Evolutionary conservation across 2,329 filamentous ascomycete species (phyloP).

Genomic region (Verticillium nonalfalfae): DNA sequence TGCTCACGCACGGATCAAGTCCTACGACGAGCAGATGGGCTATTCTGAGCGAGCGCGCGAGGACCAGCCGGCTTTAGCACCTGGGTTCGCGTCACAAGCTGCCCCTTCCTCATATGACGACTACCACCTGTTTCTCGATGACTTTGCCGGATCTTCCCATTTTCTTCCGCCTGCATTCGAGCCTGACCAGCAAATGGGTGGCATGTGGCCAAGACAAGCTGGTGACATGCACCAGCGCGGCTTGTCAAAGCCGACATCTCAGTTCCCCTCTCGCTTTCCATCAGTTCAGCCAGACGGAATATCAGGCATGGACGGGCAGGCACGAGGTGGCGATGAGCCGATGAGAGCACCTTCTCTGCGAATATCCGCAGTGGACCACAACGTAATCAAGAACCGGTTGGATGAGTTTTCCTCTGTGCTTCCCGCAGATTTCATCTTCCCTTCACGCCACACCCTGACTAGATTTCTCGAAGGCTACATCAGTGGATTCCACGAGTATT

Average conservation of each 20-base stretch:
- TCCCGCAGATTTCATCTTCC: conserved; percentile 58
- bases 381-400: conserved; percentile 49
- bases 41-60: conserved; percentile 44
- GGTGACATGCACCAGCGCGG: conserved; percentile 30
- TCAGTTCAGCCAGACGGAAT: conserved; percentile 48
- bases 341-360: conserved; percentile 31
- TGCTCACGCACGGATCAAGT: conserved; percentile 37
- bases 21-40: conserved; percentile 40
- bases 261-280: conserved; percentile 48
- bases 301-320: conserved; percentile 29
- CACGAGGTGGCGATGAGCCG: conserved; percentile 33
- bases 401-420: conserved; percentile 56
- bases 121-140: conserved; percentile 54
- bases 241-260: conserved; percentile 41
- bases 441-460: conserved; percentile 62
- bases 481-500: conserved; percentile 54
- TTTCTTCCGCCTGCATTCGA: conserved; percentile 50
- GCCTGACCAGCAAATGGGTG: conserved; percentile 42
- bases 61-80: conserved; percentile 33
- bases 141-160: conserved; percentile 47
- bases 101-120: conserved; percentile 41
- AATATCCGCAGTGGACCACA: conserved; percentile 49
- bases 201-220: conserved; percentile 41
- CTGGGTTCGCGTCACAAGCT: conserved; percentile 31
- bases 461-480: conserved; percentile 67